Percentiles rank a stretch among this genome's conserved stretches.
phyloP scores from a whole-genome alignment of 2,329 filamentous ascomycete species.

The Apiospora sp. region DNA sequence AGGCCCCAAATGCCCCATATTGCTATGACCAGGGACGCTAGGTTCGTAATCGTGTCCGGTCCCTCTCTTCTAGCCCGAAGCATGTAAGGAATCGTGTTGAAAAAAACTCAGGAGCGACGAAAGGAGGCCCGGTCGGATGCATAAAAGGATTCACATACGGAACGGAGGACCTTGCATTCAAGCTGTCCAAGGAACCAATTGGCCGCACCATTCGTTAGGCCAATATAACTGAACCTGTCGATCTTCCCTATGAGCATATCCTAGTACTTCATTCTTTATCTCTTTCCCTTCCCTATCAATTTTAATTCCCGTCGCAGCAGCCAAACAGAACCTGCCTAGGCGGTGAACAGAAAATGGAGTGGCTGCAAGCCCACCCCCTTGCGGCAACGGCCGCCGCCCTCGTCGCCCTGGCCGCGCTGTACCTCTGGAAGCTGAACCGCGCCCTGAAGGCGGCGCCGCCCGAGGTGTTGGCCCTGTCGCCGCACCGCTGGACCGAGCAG shows the following conservation, averaged over 20 bases:
- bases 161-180: too few relatives aligned
- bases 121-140: neutral
- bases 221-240: neutral
- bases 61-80: neutral
- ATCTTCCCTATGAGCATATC: neutral
- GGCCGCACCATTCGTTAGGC: neutral
- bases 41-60: neutral
- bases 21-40: neutral
- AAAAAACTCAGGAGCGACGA: neutral
- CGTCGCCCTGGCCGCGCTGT: neutral
- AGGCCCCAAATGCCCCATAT: conserved; percentile 4
- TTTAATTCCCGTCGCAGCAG: neutral
- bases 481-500: conserved; percentile 46
- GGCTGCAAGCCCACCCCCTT: neutral
- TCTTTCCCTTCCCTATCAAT: neutral
- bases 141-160: neutral
- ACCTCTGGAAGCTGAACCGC: conserved; percentile 21
- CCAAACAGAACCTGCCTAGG: neutral
- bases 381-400: neutral
- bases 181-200: neutral
- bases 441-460: conserved; percentile 15
- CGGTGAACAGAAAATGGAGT: neutral
- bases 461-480: conserved; percentile 22
- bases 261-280: neutral
- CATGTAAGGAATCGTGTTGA: neutral